These are phyloP conservation scores for Strigomonas culicis DNA, from an alignment of 208 protist genomes.

Conservation along the genomic window DNA sequence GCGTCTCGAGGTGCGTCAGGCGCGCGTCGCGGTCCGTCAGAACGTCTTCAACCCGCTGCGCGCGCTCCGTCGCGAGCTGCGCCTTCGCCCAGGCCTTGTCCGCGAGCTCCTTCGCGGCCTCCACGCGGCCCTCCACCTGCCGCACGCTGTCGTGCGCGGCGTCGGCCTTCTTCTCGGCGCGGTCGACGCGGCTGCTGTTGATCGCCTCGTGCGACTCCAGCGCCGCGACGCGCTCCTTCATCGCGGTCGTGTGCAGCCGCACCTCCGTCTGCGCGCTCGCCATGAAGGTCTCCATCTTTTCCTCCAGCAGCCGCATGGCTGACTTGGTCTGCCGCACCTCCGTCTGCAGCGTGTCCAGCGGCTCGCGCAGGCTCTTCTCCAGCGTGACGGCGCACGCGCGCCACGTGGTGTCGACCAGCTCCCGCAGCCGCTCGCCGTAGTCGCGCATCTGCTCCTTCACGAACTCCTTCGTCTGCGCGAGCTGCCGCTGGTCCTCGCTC, in stretches of 20 bases:
- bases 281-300: slow-evolving; percentile 41
- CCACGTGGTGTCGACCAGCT: slow-evolving; percentile 56
- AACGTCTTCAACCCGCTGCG: slow-evolving; percentile 49
- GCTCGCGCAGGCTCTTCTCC: slow-evolving; percentile 34
- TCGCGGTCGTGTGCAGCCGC: slow-evolving; percentile 32
- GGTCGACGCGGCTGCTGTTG: slow-evolving; percentile 44
- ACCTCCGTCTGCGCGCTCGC: slow-evolving; percentile 48
- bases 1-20: slow-evolving; percentile 47
- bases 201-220: slow-evolving; percentile 60
- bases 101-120: slow-evolving; percentile 30
- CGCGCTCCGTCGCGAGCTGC: slow-evolving; percentile 37
- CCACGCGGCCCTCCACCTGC: slow-evolving; percentile 32
- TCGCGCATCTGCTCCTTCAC: slow-evolving; percentile 31
- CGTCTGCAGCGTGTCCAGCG: slow-evolving; percentile 30
- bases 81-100: slow-evolving; percentile 14
- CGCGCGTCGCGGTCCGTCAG: slow-evolving; percentile 63
- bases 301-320: slow-evolving; percentile 35
- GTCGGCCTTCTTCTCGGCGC: slow-evolving; percentile 69
- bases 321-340: slow-evolving; percentile 32
- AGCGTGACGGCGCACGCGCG: slow-evolving; percentile 32
- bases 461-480: slow-evolving; percentile 25
- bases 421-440: slow-evolving; percentile 26
- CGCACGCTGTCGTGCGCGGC: slow-evolving; percentile 37
- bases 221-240: slow-evolving; percentile 59
- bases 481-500: slow-evolving; percentile 49